Evolutionary conservation across 2,329 filamentous ascomycete genomes (phyloP).

Genomic region (Monosporascus cannonballus): DNA sequence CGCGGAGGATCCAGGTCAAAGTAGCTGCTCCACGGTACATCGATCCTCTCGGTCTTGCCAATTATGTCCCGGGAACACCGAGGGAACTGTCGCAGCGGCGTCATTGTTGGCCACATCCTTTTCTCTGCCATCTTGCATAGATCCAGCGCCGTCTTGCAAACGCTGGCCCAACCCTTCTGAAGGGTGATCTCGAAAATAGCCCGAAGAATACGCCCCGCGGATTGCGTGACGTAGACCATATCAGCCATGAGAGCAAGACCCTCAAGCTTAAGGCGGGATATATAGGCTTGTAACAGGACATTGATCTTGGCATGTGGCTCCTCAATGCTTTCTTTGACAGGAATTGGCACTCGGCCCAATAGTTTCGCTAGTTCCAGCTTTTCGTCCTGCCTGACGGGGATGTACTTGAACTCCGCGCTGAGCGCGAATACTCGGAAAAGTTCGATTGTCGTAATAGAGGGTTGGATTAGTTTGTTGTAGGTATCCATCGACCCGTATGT

Average conservation of each 20-base stretch:
- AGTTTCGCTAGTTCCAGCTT: constrained; percentile 94
- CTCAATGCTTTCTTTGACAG: constrained; percentile 95
- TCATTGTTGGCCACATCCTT: constrained; percentile 99
- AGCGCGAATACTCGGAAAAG: constrained; percentile 94
- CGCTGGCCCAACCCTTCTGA: constrained; percentile 92
- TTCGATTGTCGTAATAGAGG: constrained; percentile 87
- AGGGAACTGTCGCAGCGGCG: constrained; percentile 85
- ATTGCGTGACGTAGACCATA: constrained; percentile 97
- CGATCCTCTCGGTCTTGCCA: constrained; percentile 88
- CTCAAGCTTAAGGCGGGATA: constrained; percentile 88
- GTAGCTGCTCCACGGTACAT: constrained; percentile 88
- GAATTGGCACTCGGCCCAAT: constrained; percentile 82
- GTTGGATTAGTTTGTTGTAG: constrained; percentile 92
- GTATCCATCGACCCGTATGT: constrained; percentile 94
- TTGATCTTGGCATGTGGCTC: constrained; percentile 98
- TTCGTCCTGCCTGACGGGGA: constrained; percentile 94
- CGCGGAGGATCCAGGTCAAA: constrained; percentile 94
- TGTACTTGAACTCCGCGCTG: constrained; percentile 98
- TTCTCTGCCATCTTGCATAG: constrained; percentile 99
- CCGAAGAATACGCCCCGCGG: constrained; percentile 88
- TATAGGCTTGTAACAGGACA: constrained; percentile 91
- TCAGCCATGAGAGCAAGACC: constrained; percentile 96
- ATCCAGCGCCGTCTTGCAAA: constrained; percentile 86
- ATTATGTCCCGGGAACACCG: constrained; percentile 78
- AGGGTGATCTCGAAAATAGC: constrained; percentile 97